Conservation (phyloP, 305 asterid genomes). For the Solanum hybrid region DNA sequence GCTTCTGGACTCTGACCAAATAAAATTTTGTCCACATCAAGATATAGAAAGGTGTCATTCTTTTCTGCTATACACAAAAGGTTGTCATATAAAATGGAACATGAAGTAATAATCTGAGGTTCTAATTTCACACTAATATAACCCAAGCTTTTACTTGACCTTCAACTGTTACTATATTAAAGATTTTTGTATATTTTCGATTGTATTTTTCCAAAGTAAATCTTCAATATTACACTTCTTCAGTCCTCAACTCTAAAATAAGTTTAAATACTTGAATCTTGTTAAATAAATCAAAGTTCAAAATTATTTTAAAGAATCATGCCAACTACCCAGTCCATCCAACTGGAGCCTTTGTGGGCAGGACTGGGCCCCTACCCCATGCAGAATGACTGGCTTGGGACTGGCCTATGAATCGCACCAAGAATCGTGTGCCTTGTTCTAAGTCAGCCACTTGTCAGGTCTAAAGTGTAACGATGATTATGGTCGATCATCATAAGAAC, state of each 20-base stretch:
- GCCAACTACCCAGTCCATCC: background rate
- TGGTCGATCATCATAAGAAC: background rate
- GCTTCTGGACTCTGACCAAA: background rate
- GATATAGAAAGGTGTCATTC: background rate
- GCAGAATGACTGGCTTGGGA: background rate
- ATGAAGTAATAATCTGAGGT: background rate
- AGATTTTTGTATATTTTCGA: background rate
- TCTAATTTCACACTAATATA: background rate
- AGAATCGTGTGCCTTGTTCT: background rate
- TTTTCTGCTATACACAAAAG: background rate
- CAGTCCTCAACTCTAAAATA: background rate
- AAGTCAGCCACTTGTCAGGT: background rate
- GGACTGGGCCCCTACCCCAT: background rate
- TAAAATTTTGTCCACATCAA: constrained; percentile 4
- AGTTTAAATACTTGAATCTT: background rate
- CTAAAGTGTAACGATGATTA: background rate
- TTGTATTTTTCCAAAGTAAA: background rate
- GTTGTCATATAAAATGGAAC: background rate
- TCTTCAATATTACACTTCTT: background rate
- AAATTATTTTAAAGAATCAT: background rate
- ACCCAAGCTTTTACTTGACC: background rate
- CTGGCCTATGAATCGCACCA: background rate
- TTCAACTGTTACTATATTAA: background rate
- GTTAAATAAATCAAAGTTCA: background rate
- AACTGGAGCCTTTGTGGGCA: background rate